Percentiles rank a stretch among this genome's conserved stretches.
Evolutionary conservation across 1,139 yeast genomes (phyloP).

Genomic region (Nakaseomyces uthaithaninus): DNA sequence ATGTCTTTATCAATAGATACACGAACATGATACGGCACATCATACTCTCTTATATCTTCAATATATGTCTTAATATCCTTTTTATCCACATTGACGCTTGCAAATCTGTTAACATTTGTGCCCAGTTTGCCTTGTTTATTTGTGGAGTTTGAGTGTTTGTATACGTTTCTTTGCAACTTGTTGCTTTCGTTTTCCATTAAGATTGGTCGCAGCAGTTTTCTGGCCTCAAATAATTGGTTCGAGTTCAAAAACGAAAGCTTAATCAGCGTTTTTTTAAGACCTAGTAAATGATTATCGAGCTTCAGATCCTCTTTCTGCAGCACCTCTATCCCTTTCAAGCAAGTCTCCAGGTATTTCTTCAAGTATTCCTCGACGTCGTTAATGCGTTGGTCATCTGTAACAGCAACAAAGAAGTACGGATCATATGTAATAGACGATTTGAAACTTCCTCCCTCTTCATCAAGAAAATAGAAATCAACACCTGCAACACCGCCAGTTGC

Average conservation of each 20-base stretch:
- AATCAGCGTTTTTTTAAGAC: constrained; percentile 57
- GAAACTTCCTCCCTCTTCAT: constrained; percentile 94
- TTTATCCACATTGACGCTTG: constrained; percentile 14
- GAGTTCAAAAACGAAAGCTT: constrained; percentile 69
- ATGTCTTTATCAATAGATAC: constrained; percentile 82
- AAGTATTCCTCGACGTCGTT: constrained; percentile 79
- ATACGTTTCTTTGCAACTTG: constrained; percentile 62
- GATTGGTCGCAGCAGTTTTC: constrained; percentile 61
- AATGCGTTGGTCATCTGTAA: constrained; percentile 47
- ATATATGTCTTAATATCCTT: constrained; percentile 56
- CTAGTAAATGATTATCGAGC: constrained; percentile 79
- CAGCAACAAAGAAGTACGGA: constrained; percentile 79
- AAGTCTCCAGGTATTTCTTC: constrained; percentile 56
- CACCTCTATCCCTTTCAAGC: constrained; percentile 49
- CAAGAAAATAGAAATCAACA: constrained; percentile 91
- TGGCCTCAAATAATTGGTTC: constrained; percentile 64
- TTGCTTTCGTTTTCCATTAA: constrained; percentile 59
- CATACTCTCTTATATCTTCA: constrained; percentile 83
- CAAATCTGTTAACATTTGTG: constrained; percentile 5
- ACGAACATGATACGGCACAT: constrained; percentile 93
- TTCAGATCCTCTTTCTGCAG: constrained; percentile 69
- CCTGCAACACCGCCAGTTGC: constrained; percentile 72
- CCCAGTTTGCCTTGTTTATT: constrained; percentile 6
- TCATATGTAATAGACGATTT: constrained; percentile 76
- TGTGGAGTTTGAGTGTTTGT: constrained; percentile 28